A percentile compares a stretch with the other conserved stretches of the same genome.
These are phyloP conservation scores for Podila horticola DNA, from an alignment of 192 early-diverging fungal species.

Conservation along the genomic window DNA sequence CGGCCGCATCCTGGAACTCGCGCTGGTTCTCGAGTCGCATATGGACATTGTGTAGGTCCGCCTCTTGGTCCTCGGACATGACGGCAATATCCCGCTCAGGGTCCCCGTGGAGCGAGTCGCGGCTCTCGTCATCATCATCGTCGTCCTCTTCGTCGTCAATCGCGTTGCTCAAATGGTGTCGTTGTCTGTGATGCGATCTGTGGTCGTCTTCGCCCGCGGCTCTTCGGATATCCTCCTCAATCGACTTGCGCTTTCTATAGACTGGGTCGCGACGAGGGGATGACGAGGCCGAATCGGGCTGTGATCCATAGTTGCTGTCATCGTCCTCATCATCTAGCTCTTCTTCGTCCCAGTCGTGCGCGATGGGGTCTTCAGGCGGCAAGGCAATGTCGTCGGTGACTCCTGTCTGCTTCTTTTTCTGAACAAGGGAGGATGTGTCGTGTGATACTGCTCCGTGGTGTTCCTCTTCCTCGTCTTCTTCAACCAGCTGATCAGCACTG, in stretches of 20 bases:
- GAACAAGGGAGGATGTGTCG: background rate
- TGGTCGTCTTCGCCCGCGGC: background rate
- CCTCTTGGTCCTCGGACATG: slow-evolving; percentile 46
- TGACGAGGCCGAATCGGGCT: background rate
- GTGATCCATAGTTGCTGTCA: background rate
- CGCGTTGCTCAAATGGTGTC: background rate
- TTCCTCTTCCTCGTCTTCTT: slow-evolving; percentile 4
- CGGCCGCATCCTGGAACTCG: slow-evolving; percentile 43
- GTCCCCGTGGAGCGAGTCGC: slow-evolving; percentile 3
- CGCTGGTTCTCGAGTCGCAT: slow-evolving; percentile 42
- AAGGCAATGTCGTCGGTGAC: slow-evolving; percentile 8
- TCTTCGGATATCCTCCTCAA: slow-evolving; percentile 11
- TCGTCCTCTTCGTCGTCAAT: background rate
- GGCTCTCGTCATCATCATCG: background rate
- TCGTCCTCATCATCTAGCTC: slow-evolving; percentile 45
- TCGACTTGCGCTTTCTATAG: slow-evolving; percentile 1
- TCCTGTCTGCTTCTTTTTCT: background rate
- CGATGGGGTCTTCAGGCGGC: slow-evolving; percentile 28
- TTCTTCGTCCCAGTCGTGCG: slow-evolving; percentile 49
- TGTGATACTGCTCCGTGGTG: background rate
- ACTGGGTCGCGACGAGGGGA: background rate
- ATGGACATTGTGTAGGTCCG: slow-evolving; percentile 31
- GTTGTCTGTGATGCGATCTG: background rate
- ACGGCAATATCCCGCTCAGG: slow-evolving; percentile 30
- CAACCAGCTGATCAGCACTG: background rate